Conservation (phyloP, 2,329 filamentous ascomycete species). For the Alternaria ethzedia region DNA sequence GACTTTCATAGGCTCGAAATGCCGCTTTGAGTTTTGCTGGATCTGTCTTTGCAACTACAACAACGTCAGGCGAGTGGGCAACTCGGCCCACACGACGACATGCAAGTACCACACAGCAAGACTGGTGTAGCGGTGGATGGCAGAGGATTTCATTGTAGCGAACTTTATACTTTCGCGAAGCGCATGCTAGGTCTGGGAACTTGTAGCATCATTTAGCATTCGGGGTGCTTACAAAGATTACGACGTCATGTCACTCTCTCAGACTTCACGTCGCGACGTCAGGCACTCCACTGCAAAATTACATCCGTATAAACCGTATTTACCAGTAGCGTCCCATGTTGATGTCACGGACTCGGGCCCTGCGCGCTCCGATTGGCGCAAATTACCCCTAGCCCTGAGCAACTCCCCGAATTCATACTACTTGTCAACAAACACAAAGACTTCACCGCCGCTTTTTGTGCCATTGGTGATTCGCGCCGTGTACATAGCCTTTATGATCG, state of each 20-base stretch:
- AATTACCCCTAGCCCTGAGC: neutral
- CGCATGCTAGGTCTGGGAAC: neutral
- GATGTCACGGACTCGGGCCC: neutral
- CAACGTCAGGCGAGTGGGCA: slow-evolving; percentile 24
- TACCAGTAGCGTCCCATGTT: neutral
- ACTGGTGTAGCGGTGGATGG: slow-evolving; percentile 1
- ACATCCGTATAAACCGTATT: neutral
- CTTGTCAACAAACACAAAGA: slow-evolving; percentile 32
- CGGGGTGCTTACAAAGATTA: neutral
- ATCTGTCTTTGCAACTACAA: slow-evolving; percentile 41
- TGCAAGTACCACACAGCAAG: slow-evolving; percentile 31
- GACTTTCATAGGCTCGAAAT: slow-evolving; percentile 37
- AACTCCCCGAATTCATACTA: slow-evolving; percentile 15
- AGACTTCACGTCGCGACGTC: neutral
- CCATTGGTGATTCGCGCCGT: slow-evolving; percentile 13
- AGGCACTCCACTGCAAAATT: neutral
- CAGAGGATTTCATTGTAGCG: neutral
- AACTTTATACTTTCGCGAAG: neutral
- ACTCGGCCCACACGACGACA: slow-evolving; percentile 22
- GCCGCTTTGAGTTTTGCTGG: slow-evolving; percentile 53
- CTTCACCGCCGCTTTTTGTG: slow-evolving; percentile 1
- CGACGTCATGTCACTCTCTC: neutral
- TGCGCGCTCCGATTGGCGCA: slow-evolving; percentile 7
- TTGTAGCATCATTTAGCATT: neutral
- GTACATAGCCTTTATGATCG: slow-evolving; percentile 9